Conservation (phyloP, 2,329 filamentous ascomycete genomes). For the Nemania sp. region DNA sequence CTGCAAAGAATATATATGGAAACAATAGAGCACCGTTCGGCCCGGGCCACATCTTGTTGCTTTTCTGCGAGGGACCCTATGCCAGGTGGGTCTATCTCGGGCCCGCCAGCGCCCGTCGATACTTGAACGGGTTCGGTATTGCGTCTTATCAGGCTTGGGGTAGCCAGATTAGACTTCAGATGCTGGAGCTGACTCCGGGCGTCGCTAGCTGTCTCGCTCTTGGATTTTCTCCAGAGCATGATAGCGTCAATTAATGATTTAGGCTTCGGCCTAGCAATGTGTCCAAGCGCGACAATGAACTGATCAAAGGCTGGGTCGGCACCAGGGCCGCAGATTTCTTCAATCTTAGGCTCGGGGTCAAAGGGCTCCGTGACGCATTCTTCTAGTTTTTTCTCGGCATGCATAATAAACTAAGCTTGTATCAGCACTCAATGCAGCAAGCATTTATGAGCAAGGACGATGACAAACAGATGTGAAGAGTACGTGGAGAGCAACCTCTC, state of each 20-base stretch:
- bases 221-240: slow-evolving; percentile 97
- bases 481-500: slow-evolving; percentile 95
- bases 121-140: slow-evolving; percentile 73
- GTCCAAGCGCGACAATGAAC: slow-evolving; percentile 87
- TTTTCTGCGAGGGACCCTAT: slow-evolving; percentile 50
- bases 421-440: slow-evolving; percentile 37
- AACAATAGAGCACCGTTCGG: slow-evolving; percentile 87
- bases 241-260: slow-evolving; percentile 95
- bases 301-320: slow-evolving; percentile 91
- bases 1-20: slow-evolving; percentile 96
- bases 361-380: slow-evolving; percentile 80
- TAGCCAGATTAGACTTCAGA: slow-evolving; percentile 45
- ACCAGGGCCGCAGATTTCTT: slow-evolving; percentile 86
- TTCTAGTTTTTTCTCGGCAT: slow-evolving; percentile 95
- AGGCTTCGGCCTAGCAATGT: slow-evolving; percentile 91
- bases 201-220: slow-evolving; percentile 83
- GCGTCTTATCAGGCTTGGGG: slow-evolving; percentile 62
- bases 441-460: slow-evolving; percentile 4
- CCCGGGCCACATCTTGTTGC: slow-evolving; percentile 75
- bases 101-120: slow-evolving; percentile 38
- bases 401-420: slow-evolving; percentile 74
- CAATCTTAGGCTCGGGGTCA: slow-evolving; percentile 81
- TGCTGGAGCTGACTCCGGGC: slow-evolving; percentile 64
- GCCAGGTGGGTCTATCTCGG: slow-evolving; percentile 40
- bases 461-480: slow-evolving; percentile 82